phyloP scores from a whole-genome alignment of 1,139 yeast species.

The Hanseniaspora gamundiae region DNA sequence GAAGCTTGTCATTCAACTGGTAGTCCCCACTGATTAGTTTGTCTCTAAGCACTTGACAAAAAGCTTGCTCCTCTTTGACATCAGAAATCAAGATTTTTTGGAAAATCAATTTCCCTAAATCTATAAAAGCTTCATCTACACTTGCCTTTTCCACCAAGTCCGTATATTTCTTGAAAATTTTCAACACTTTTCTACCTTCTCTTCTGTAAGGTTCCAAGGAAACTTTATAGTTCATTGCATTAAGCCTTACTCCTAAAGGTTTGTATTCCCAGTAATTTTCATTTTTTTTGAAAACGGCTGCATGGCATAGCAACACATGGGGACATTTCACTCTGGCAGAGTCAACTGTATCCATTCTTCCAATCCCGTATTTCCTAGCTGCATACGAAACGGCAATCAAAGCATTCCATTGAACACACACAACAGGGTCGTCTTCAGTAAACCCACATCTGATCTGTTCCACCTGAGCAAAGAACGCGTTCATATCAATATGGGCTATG shows the following conservation, averaged over 20 bases:
- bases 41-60: slow-evolving; percentile 10
- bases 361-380: slow-evolving; percentile 73
- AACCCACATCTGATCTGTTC: slow-evolving; percentile 68
- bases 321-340: slow-evolving; percentile 71
- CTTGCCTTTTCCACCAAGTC: slow-evolving; percentile 83
- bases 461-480: slow-evolving; percentile 92
- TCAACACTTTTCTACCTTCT: slow-evolving; percentile 70
- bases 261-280: slow-evolving; percentile 69
- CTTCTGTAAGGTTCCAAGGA: slow-evolving; percentile 83
- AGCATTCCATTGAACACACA: slow-evolving; percentile 87
- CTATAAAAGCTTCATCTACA: slow-evolving; percentile 86
- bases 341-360: slow-evolving; percentile 60
- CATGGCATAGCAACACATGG: slow-evolving; percentile 65
- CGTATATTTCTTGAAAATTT: slow-evolving; percentile 43
- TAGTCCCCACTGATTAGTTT: slow-evolving; percentile 17
- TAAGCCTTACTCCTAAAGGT: slow-evolving; percentile 21
- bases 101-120: slow-evolving; percentile 50
- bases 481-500: slow-evolving; percentile 77
- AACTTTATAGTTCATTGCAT: slow-evolving; percentile 58
- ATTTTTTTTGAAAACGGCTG: slow-evolving; percentile 87
- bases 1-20: slow-evolving; percentile 29
- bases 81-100: slow-evolving; percentile 13
- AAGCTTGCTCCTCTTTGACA: slow-evolving; percentile 27
- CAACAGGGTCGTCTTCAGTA: slow-evolving; percentile 64
- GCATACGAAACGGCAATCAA: slow-evolving; percentile 86